Evolutionary conservation across 768 basidiomycete genomes (phyloP).

Genomic region (Mycena rebaudengoi): DNA sequence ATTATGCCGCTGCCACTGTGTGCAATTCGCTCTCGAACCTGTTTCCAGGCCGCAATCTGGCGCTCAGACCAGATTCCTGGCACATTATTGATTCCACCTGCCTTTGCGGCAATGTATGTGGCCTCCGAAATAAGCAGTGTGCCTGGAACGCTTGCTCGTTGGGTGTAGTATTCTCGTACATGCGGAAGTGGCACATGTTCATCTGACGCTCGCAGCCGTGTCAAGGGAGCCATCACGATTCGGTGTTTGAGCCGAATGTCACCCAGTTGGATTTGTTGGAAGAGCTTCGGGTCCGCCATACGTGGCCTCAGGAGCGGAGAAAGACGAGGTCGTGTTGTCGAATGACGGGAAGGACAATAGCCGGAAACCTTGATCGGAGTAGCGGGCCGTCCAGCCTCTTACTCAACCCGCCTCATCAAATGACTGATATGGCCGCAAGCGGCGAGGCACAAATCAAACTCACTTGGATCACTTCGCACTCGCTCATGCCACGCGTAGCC

Average conservation of each 20-base stretch:
- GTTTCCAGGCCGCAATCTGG: constrained; percentile 67
- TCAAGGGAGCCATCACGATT: constrained; percentile 63
- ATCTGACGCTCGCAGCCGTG: constrained; percentile 40
- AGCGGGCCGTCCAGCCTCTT: no score
- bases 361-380: neutral
- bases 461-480: no score
- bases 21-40: constrained; percentile 42
- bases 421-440: no score
- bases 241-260: constrained; percentile 53
- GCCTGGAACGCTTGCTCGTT: constrained; percentile 56
- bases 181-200: constrained; percentile 35
- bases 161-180: constrained; percentile 54
- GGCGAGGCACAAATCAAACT: no score
- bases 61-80: constrained; percentile 73
- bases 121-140: constrained; percentile 68
- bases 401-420: no score
- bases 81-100: constrained; percentile 56
- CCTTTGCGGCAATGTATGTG: constrained; percentile 57
- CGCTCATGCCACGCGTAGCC: no score
- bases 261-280: constrained; percentile 57
- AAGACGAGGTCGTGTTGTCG: neutral
- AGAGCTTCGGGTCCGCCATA: constrained; percentile 44
- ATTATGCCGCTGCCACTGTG: neutral
- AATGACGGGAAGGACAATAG: neutral
- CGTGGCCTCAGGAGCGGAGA: neutral